Evolutionary conservation across 23 red algal genomes (phyloP).

Genomic region (Gracilaria caudata): DNA sequence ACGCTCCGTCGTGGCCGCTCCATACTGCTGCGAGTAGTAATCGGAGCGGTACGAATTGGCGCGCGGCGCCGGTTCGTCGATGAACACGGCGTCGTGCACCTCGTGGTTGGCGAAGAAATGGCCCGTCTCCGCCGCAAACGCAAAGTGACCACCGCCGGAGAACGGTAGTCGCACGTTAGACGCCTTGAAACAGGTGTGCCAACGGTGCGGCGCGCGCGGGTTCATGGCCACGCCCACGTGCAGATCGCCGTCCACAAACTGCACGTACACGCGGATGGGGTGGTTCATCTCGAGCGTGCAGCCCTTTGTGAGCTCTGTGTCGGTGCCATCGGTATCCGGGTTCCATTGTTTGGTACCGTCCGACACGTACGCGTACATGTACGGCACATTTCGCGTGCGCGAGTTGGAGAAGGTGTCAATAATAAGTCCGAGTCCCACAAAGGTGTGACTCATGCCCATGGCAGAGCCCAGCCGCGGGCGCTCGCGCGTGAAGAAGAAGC

Average conservation of each 20-base stretch:
- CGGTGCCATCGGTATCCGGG: constrained; percentile 61
- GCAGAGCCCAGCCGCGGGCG: constrained; percentile 53
- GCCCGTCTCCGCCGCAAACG: constrained; percentile 76
- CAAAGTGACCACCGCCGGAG: constrained; percentile 47
- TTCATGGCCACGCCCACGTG: constrained; percentile 69
- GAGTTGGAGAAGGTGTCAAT: constrained; percentile 82
- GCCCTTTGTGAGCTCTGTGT: constrained; percentile 66
- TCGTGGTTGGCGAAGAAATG: constrained; percentile 81
- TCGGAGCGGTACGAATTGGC: constrained; percentile 39
- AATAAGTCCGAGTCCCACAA: constrained; percentile 71
- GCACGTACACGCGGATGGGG: constrained; percentile 59
- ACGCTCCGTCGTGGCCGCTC: not conserved
- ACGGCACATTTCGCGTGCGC: constrained; percentile 49
- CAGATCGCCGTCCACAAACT: constrained; percentile 50
- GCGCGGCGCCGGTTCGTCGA: constrained; percentile 33
- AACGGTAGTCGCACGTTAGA: constrained; percentile 59
- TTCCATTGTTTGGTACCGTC: constrained; percentile 69
- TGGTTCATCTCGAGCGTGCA: constrained; percentile 69
- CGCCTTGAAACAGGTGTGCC: constrained; percentile 76
- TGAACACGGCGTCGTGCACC: constrained; percentile 63
- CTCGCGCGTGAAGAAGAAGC: constrained; percentile 61
- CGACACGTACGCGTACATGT: constrained; percentile 73
- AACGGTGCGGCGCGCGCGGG: constrained; percentile 40
- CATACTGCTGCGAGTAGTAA: constrained; percentile 47
- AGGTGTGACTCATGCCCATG: constrained; percentile 68